Conservation (phyloP, 2,329 filamentous ascomycete genomes). For the Chaetomiaceae sp. region DNA sequence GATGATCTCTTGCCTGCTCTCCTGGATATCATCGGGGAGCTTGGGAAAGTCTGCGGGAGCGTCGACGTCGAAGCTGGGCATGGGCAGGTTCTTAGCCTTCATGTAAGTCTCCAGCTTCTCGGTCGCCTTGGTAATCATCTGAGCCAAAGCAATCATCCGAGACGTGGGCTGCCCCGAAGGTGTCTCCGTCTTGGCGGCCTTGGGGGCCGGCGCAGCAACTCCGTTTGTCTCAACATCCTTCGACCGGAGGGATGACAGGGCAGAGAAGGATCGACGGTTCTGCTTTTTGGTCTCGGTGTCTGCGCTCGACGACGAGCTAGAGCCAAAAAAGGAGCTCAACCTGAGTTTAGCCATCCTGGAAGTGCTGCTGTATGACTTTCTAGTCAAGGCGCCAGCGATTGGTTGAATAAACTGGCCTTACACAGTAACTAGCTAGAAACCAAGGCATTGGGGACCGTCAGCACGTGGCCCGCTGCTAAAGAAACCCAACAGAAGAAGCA, state of each 20-base stretch:
- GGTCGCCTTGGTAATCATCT: conserved; percentile 45
- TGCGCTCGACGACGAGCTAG: conserved; percentile 20
- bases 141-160: conserved; percentile 43
- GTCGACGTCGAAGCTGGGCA: conserved; percentile 44
- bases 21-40: conserved; percentile 43
- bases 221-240: conserved; percentile 22
- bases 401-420: background rate
- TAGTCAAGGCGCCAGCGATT: background rate
- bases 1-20: conserved; percentile 44
- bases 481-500: background rate
- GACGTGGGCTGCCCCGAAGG: conserved; percentile 29
- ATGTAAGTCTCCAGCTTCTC: conserved; percentile 48
- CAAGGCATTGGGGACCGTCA: background rate
- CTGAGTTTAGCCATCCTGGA: conserved; percentile 34
- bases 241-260: conserved; percentile 26
- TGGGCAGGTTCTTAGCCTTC: conserved; percentile 37
- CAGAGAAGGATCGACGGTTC: conserved; percentile 34
- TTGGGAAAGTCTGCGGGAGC: conserved; percentile 44
- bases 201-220: background rate
- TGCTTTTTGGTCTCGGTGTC: conserved; percentile 33
- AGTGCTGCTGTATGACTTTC: background rate
- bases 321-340: conserved; percentile 35
- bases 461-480: background rate
- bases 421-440: background rate
- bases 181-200: background rate